Conservation (phyloP, 2,329 filamentous ascomycete species). For the Ceratocystis cacaofunesta region DNA sequence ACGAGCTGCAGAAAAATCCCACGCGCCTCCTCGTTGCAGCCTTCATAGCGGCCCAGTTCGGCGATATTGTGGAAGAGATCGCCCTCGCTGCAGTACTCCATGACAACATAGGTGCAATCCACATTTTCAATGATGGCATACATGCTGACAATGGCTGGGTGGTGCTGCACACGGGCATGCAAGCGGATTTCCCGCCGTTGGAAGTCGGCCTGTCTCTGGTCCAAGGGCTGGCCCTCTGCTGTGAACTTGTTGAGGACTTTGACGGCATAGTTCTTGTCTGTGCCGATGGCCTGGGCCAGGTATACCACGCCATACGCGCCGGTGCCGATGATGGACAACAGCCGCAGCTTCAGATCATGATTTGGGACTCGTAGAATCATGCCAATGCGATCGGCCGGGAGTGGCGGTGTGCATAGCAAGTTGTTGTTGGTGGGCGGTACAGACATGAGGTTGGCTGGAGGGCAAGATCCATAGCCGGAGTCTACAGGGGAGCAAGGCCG, state of each 20-base stretch:
- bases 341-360: constrained; percentile 66
- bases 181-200: constrained; percentile 86
- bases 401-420: neutral
- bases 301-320: constrained; percentile 97
- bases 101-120: constrained; percentile 88
- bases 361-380: neutral
- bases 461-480: neutral
- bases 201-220: constrained; percentile 73
- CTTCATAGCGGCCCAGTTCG: constrained; percentile 81
- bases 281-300: constrained; percentile 69
- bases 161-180: constrained; percentile 75
- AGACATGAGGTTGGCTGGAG: neutral
- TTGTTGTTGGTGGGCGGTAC: neutral
- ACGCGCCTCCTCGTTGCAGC: constrained; percentile 78
- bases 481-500: neutral
- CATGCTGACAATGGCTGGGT: constrained; percentile 87
- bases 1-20: constrained; percentile 85
- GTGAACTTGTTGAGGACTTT: constrained; percentile 94
- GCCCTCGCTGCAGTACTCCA: constrained; percentile 94
- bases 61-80: constrained; percentile 97
- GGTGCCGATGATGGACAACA: constrained; percentile 55
- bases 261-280: constrained; percentile 73
- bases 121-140: constrained; percentile 81
- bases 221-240: constrained; percentile 52
- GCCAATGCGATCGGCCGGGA: neutral